Evolutionary conservation across 73 alveolate genomes (phyloP), one percentile per base, ranked within the genome.

Genomic region (Symbiodinium pilosum): DNA sequence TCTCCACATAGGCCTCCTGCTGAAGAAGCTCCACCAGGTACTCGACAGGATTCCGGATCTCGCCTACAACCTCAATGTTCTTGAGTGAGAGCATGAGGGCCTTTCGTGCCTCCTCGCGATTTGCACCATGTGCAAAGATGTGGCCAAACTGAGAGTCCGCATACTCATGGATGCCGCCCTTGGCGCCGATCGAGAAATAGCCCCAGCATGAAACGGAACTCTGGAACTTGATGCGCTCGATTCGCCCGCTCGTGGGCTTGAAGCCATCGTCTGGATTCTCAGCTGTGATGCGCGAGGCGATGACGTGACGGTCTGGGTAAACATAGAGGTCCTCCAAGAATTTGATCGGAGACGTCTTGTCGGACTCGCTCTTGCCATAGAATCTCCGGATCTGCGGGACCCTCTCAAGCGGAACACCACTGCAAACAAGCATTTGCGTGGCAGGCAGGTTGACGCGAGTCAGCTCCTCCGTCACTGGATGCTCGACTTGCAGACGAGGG

Each of bases 401-500:
- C 47, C 41, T 77, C 39, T 52, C 93, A 83, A 93, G 34, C 39
- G 99, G 99, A 56, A 93, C 87, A 30, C 99, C 99, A 41, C 99
- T 99, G 43, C 99, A 99, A 20, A 99, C 99, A 28, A 93, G 94
- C 87, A 99, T 96, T 99, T 99, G 99, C 47, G 99, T 93, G 68
- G 99, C 99, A 39, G 99, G 99, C 84, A 99, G 94, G 92, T 99
- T 99, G 54, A 99, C 98, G n/a, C 99, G 99, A 26, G 99, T 99
- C 84, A 99, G 97, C 99, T 93, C 99, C 93, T 99, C 99, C 43
- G 99, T 99, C 93, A 99, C 99, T 3, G 99, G 99, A 87, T 99
- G 99, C 92, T 99, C 99, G 54, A 99, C 99, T 88, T 99, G 99
- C 40, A 99, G 99, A 41, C 99, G 86, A 47, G 99, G 99, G 83